phyloP scores from a whole-genome alignment of 2,329 filamentous ascomycete species.

The Bimuria novae-zelandiae region DNA sequence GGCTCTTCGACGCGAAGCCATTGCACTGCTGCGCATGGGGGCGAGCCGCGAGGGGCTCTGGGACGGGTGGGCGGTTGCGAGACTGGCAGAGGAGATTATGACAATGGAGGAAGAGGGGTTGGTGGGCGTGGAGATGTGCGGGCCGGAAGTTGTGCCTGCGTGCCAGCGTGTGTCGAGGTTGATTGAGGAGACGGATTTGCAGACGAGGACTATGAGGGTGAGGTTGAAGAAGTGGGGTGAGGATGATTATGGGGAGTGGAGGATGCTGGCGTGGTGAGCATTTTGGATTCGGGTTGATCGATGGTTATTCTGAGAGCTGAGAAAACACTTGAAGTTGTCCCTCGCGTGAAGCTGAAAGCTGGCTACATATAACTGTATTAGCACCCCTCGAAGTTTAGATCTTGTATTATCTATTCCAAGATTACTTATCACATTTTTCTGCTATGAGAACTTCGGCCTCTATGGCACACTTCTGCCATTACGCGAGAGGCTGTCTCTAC shows the following conservation, averaged over 20 bases:
- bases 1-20: conserved; percentile 11
- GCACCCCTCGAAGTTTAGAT: too few species aligned
- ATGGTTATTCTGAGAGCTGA: too few species aligned
- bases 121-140: not conserved
- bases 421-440: too few species aligned
- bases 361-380: too few species aligned
- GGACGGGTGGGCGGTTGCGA: conserved; percentile 10
- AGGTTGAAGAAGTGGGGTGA: not conserved
- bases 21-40: conserved; percentile 1
- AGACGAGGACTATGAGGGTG: not conserved
- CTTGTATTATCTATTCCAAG: too few species aligned
- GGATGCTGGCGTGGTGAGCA: conserved; percentile 5
- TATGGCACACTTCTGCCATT: too few species aligned
- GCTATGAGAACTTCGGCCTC: too few species aligned
- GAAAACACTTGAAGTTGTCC: too few species aligned
- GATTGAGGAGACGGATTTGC: conserved; percentile 6
- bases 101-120: conserved; percentile 6
- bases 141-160: not conserved
- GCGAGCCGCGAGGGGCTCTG: conserved; percentile 14
- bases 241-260: not conserved
- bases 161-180: not conserved
- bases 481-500: too few species aligned
- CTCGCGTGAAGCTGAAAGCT: too few species aligned
- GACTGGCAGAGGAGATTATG: conserved; percentile 2
- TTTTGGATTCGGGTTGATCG: too few species aligned